Base-by-base conservation (phyloP, 495 filamentous ascomycete genomes). In the Talaromyces liani region DNA sequence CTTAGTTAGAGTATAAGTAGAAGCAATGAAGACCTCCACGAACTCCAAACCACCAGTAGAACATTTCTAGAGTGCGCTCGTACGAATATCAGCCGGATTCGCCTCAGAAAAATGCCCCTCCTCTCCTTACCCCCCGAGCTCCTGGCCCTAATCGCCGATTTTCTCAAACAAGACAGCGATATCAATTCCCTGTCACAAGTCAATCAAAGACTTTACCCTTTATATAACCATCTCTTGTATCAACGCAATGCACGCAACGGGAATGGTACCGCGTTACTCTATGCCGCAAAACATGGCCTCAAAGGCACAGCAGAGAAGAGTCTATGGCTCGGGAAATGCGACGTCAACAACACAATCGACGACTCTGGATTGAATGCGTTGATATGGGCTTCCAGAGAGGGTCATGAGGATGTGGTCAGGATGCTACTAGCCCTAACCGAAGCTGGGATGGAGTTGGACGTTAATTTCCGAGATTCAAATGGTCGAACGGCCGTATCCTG, bases 401-500 rank as follows among this genome's bases (percentile, higher is more conserved):
- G 57, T 4, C 57, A 64, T 53, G 14, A 33, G 59, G 61, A 63
- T 24, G 70, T 72, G 3, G 73, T 80, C 22, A 22, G 65, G n/a
- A 63, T 65, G 18, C 62, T 74, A 9, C 66, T 74, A 9, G 2
- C n/a, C 6, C n/a, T 18, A 20, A 4, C 2, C 45, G 6, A 9
- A 9, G 47, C 10, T 0, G 20, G 39, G 7, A 56, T 47, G 29
- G 68, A 69, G 8, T 67, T 69, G 5, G 34, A 67, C 29, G 24
- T 75, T 4, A 64, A 75, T 9, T 58, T 63, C 5, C 41, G 6
- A 12, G 75, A 77, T 51, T 68, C 64, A 27, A 58, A 27, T 2
- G 73, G 72, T 10, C 61, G 68, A 22, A 77, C 74, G 1, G 71
- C 77, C 3, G 61, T 77, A 6, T 66, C 70, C 14, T 66, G 53